These are phyloP conservation scores for Eucalyptus lansdowneana DNA, from an alignment of 345 rosid species.

Conservation along the genomic window DNA sequence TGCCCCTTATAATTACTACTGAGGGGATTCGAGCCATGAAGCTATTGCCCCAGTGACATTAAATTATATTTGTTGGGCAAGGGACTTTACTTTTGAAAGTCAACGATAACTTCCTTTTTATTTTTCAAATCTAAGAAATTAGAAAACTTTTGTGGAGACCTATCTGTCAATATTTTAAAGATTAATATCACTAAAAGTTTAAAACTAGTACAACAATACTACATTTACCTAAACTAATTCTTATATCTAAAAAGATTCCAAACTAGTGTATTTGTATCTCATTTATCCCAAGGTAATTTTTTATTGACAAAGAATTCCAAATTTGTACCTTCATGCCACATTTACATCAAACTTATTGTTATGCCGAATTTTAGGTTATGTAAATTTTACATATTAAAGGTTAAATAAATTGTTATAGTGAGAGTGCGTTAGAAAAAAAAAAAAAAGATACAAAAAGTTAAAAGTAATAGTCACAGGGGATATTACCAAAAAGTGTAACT, in stretches of 20 bases:
- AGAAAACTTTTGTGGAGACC: not conserved
- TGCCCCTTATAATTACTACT: not conserved
- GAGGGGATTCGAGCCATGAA: not conserved
- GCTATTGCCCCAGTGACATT: not conserved
- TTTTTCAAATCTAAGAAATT: not conserved
- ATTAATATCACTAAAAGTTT: not conserved
- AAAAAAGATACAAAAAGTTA: too few species aligned
- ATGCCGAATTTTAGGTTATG: too few species aligned
- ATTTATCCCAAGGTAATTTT: not conserved
- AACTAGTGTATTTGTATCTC: not conserved
- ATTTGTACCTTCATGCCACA: rapidly evolving
- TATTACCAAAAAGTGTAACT: not conserved
- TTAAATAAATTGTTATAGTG: too few species aligned
- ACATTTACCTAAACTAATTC: not conserved
- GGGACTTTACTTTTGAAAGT: not conserved
- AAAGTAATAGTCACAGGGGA: not conserved
- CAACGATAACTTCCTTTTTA: not conserved
- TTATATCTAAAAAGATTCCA: not conserved
- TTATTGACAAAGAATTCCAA: not conserved
- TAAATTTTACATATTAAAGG: too few species aligned
- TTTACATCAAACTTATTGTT: rapidly evolving
- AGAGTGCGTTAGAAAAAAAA: too few species aligned
- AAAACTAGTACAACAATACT: not conserved
- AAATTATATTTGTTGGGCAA: not conserved
- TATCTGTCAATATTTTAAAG: not conserved